Evolutionary conservation across 2,329 filamentous ascomycete genomes (phyloP), one percentile per base, ranked within the genome.

Genomic region (Neonectria hederae): DNA sequence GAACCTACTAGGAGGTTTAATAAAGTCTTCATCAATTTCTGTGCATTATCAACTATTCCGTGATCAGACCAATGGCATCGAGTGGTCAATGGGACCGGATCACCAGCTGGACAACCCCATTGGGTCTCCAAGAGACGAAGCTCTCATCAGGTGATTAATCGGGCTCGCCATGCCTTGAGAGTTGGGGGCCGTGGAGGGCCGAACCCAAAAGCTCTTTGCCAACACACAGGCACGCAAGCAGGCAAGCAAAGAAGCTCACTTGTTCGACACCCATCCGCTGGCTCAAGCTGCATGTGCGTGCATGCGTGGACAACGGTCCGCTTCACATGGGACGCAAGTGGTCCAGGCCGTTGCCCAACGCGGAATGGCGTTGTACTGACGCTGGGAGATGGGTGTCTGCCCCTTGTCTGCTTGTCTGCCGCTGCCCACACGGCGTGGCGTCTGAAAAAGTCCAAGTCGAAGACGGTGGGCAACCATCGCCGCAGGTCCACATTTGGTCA

Each of bases 221-320:
- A 63, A 54, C 60, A 52, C 60, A 63, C 28, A 49, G 11, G 13
- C 30, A 35, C 32, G 35, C 35, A 38, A 6, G 9, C 54, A 48
- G 10, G 46, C 54, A 58, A 54, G 54, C 53, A 62, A 63, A 54
- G 46, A 60, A 61, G 57, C 57, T 65, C 54, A 54, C 45, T 59
- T 54, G 48, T 17, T 59, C 53, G 46, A 63, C 61, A 63, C 59
- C 56, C 59, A 62, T 59, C 63, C 38, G 57, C 62, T 57, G 68
- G 71, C 63, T 71, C 66, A 66, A 65, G 63, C 65, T 70, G 58
- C 54, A 66, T 69, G 72, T 65, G 68, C 42, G 51, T 55, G 54
- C 59, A 60, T 54, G 56, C 32, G 53, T 63, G 66, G 67, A 68
- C 67, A 72, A 74, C 65, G 69, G 67, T 62, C 66, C 67, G 71